Conservation (phyloP, 129 eudicot genomes). For the Heracleum sosnowskyi region DNA sequence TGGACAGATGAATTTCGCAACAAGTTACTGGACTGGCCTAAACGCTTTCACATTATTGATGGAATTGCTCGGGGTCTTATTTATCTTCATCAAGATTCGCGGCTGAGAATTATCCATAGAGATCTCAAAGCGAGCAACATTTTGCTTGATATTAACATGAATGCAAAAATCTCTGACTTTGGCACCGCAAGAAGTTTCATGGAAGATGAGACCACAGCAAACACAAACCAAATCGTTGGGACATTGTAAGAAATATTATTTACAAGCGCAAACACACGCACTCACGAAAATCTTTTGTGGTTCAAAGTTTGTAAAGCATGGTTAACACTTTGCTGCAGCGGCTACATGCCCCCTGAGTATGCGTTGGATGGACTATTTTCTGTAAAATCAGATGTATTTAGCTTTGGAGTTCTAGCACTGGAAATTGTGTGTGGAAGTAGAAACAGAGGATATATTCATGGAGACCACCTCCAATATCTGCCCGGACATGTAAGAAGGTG, state of each 20-base stretch:
- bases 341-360: constrained; percentile 9
- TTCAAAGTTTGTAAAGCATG: not conserved
- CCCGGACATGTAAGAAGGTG: not conserved
- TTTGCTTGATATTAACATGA: constrained; percentile 1
- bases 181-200: constrained; percentile 1
- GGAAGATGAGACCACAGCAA: constrained; percentile 3
- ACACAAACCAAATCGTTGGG: constrained; percentile 1
- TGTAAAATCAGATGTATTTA: constrained; percentile 2
- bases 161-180: constrained; percentile 9
- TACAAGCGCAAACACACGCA: not conserved
- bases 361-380: constrained; percentile 8
- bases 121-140: constrained; percentile 6
- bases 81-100: constrained; percentile 12
- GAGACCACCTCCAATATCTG: not conserved
- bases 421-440: constrained; percentile 3
- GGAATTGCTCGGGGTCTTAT: constrained; percentile 7
- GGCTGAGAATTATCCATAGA: constrained; percentile 6
- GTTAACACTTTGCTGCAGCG: not conserved
- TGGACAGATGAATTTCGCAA: not conserved
- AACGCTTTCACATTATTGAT: not conserved
- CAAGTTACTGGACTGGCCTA: constrained; percentile 5
- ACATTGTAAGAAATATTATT: not conserved
- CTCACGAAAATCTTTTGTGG: not conserved
- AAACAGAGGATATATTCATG: not conserved
- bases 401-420: constrained; percentile 1